Base-by-base conservation (phyloP, 139 green algal genomes). In the Raphidocelis subcapitata region DNA sequence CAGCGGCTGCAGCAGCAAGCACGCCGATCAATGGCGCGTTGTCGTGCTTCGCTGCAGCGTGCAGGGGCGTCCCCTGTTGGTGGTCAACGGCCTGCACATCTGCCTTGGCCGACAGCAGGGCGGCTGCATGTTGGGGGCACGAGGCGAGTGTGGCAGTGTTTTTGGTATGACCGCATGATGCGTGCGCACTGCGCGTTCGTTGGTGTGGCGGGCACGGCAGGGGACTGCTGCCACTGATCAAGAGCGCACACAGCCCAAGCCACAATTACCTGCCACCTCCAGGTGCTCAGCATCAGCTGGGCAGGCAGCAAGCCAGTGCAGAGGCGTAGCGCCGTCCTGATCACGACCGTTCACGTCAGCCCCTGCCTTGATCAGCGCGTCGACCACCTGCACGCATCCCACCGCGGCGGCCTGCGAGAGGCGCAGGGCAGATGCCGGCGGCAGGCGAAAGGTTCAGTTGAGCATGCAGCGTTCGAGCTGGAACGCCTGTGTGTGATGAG, bases 281-380 rank as follows among this genome's bases (percentile, higher is more conserved):
- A 44, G 28, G 35, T 57, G 26, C 5, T 33, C 26, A 18, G 36
- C 55, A 16, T 24, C n/a, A 12, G 31, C 51, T 1, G 21, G 26
- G 5, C 26, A 23, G 3, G 52, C 10, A 10, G 55, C 69, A n/a
- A 64, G 23, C 73, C 66, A 69, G 44, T 73, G 33, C 29, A 79
- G 60, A 2, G 29, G 37, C 5, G 52, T 73, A 20, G 49, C 33
- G 28, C 67, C 64, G 20, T 51, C 44, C 55, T 69, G 67, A 44
- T 68, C 65, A 24, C 26, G 35, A 24, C 28, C 37, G 31, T 79
- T 74, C 10, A 51, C 41, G 46, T 74, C 73, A 63, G 63, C 64
- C 2, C 67, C 73, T 52, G 57, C 61, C 21, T 60, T 76, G 2
- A 81, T 33, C 8, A 75, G 41, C 20, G 29, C 60, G 3, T 41